Conservation (phyloP, 148 eudicot species). For the Agrostemma githago region DNA sequence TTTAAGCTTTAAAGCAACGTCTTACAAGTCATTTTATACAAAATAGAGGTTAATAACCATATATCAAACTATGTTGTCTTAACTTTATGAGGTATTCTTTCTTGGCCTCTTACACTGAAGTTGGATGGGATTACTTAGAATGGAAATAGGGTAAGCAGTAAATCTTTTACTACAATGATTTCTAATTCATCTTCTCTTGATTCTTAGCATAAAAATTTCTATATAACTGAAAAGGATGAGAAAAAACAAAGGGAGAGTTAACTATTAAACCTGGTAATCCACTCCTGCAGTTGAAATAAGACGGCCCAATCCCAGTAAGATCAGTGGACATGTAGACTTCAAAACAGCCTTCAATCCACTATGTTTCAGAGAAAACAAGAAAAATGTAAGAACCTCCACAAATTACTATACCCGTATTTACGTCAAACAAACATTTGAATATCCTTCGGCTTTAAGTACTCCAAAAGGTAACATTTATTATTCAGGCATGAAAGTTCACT, state of each 20-base stretch:
- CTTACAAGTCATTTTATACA: not conserved
- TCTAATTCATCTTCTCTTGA: not conserved
- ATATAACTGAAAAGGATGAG: not conserved
- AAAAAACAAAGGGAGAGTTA: not conserved
- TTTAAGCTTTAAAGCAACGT: not conserved
- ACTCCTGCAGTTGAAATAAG: conserved; percentile 67
- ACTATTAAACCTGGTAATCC: conserved; percentile 73
- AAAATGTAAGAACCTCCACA: conserved; percentile 3
- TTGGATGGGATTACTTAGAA: too few species aligned
- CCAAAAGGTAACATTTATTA: not conserved
- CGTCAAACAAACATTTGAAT: not conserved
- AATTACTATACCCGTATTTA: not conserved
- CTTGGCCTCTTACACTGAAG: conserved; percentile 4
- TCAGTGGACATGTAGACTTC: conserved; percentile 63
- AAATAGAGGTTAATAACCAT: not conserved
- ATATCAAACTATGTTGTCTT: too few species aligned
- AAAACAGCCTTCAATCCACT: conserved; percentile 62
- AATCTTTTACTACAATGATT: not conserved
- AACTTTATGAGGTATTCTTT: not conserved
- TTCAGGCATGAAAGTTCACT: not conserved
- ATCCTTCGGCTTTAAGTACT: not conserved
- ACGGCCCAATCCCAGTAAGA: conserved; percentile 76
- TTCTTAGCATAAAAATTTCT: not conserved
- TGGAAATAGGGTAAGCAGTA: not conserved
- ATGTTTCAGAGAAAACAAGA: conserved; percentile 18